These are phyloP conservation scores for Berberis vulgaris DNA, from an alignment of 164 flowering plant species.

Conservation along the genomic window DNA sequence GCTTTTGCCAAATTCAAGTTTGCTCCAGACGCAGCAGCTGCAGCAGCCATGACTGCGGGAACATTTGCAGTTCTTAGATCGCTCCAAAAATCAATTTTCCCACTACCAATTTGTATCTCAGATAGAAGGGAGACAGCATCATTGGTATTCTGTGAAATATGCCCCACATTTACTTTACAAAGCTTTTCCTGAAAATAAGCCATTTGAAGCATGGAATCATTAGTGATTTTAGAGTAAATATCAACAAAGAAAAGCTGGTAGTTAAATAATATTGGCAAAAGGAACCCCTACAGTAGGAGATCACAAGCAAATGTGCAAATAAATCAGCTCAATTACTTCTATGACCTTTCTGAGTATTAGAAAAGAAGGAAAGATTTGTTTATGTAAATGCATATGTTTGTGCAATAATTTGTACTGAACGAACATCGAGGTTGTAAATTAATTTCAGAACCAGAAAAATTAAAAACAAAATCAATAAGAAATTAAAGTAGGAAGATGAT, in stretches of 20 bases:
- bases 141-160: slow-evolving; percentile 59
- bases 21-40: slow-evolving; percentile 98
- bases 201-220: slow-evolving; percentile 2
- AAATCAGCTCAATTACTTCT: no score
- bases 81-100: slow-evolving; percentile 80
- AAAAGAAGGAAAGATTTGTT: no score
- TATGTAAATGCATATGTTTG: no score
- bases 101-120: slow-evolving; percentile 82
- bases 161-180: slow-evolving; percentile 79
- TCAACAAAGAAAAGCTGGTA: background rate
- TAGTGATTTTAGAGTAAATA: background rate
- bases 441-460: no score
- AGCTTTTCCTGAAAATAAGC: slow-evolving; percentile 64
- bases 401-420: no score
- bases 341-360: no score
- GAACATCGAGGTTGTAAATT: no score
- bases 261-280: no score
- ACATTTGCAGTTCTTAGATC: slow-evolving; percentile 84
- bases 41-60: slow-evolving; percentile 98
- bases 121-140: slow-evolving; percentile 90
- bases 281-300: no score
- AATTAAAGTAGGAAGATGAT: no score
- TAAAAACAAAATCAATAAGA: no score
- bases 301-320: no score
- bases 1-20: slow-evolving; percentile 59